These are phyloP conservation scores for Debaryomyces udenii DNA, from an alignment of 1,139 yeast genomes.

Conservation along the genomic window DNA sequence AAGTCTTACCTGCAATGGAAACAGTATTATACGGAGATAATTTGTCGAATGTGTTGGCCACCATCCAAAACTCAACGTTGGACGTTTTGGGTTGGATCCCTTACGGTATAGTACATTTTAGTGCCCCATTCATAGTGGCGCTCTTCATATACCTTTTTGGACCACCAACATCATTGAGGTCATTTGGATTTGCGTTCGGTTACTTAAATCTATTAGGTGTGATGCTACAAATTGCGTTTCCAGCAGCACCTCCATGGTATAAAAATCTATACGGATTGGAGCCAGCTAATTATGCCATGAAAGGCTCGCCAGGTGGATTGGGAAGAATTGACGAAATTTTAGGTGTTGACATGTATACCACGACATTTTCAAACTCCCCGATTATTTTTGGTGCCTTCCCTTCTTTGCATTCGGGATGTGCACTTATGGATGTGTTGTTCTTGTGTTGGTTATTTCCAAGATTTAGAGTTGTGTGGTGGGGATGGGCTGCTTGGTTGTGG, in stretches of 20 bases:
- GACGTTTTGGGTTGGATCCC: slow-evolving; percentile 96
- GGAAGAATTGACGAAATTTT: slow-evolving; percentile 82
- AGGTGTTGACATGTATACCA: slow-evolving; percentile 85
- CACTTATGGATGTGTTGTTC: slow-evolving; percentile 90
- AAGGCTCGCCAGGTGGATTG: slow-evolving; percentile 96
- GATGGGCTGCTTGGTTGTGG: slow-evolving; percentile 91
- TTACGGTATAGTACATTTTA: slow-evolving; percentile 88
- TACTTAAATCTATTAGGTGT: slow-evolving; percentile 92
- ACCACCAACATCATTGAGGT: slow-evolving; percentile 86
- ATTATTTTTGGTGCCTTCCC: slow-evolving; percentile 98
- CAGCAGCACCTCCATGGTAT: slow-evolving; percentile 99
- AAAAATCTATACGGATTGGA: slow-evolving; percentile 80
- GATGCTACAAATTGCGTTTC: slow-evolving; percentile 74
- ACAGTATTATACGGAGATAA: slow-evolving; percentile 94
- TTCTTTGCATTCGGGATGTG: slow-evolving; percentile 90
- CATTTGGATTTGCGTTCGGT: slow-evolving; percentile 96
- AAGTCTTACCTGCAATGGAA: slow-evolving; percentile 91
- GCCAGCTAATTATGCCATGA: slow-evolving; percentile 91
- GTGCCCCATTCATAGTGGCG: slow-evolving; percentile 88
- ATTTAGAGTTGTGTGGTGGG: slow-evolving; percentile 62
- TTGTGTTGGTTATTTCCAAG: slow-evolving; percentile 80
- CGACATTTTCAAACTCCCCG: slow-evolving; percentile 85
- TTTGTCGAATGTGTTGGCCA: slow-evolving; percentile 81
- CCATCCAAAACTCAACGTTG: slow-evolving; percentile 63
- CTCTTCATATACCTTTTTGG: slow-evolving; percentile 79